Base-by-base conservation (phyloP, 73 alveolate genomes). In the Urostyla sp. region DNA sequence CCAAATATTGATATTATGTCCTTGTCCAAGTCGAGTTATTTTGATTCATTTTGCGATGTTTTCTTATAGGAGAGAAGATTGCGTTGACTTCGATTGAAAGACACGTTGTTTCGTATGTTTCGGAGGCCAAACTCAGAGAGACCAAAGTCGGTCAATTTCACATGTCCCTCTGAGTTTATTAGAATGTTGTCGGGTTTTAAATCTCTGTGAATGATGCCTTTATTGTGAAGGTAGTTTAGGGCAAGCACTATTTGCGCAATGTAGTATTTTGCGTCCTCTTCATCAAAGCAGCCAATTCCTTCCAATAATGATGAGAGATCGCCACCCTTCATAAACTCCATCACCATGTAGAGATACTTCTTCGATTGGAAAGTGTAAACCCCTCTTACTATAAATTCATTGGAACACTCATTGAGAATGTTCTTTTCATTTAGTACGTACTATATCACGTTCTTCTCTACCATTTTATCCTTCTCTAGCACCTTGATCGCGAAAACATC, bases 401-500 rank as follows among this genome's bases (percentile, higher is more conserved):
- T 89, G 44, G 61, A 58, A 28, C 87, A 69, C 44, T 83, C 54
- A 44, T 75, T 54, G 43, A 91, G 88, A n/a, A 72, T 88, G 23
- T 89, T 78, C 52, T 77, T 80, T 51, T 91, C 97, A 50, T 90
- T 90, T 43, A 88, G 51, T 0, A 91, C 88, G 23, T 75, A 76
- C 66, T 87, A 87, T 11, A 87, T 54, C 40, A 79, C 87, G 43
- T 90, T 90, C 49, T 91, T 80, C 61, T 83, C 91, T 26, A 72
- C 80, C 91, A 75, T 87, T 46, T 91, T 78, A 34, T 59, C 74
- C 44, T 92, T 91, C 75, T 95, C 96, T 37, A 95, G 89, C 5
- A 92, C 94, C 59, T 95, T 95, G 66, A 93, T 87, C 0, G 99
- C 99, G 88, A 91, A 95, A 20, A 90, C 63, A 31, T 89, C 97